phyloP scores from a whole-genome alignment of 23 red algal genomes.

The Gracilariopsis chorda region DNA sequence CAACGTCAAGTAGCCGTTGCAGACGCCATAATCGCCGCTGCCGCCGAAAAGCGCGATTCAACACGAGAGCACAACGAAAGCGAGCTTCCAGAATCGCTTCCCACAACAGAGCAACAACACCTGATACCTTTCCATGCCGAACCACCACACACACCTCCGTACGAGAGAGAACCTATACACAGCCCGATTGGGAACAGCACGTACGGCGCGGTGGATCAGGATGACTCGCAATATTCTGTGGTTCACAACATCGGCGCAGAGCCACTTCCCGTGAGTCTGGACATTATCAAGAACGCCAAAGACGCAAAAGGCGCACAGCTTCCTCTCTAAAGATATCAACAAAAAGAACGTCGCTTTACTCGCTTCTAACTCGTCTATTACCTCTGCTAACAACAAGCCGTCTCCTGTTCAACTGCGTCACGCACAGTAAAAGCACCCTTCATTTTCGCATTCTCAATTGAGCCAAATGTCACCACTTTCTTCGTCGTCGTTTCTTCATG shows the following conservation, averaged over 20 bases:
- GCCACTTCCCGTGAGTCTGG: conserved; percentile 16
- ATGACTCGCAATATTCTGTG: conserved; percentile 25
- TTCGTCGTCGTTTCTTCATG: not conserved
- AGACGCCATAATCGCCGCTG: conserved; percentile 14
- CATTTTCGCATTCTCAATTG: too few species aligned
- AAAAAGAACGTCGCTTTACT: not conserved
- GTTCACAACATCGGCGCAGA: conserved; percentile 44
- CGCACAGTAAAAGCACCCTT: too few species aligned
- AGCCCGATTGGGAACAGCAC: not conserved
- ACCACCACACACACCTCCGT: conserved; percentile 45
- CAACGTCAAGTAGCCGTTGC: conserved; percentile 47
- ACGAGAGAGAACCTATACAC: conserved; percentile 6
- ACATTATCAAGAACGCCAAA: conserved; percentile 16
- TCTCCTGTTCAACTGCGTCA: too few species aligned
- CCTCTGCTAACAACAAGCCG: too few species aligned
- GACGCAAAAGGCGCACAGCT: not conserved
- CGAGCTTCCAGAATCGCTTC: not conserved
- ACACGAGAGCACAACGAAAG: not conserved
- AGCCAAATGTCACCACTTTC: too few species aligned
- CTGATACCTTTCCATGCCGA: conserved; percentile 19
- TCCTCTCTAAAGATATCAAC: not conserved
- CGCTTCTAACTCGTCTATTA: not conserved
- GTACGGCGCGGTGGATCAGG: conserved; percentile 30
- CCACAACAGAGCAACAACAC: not conserved
- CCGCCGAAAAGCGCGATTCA: not conserved